Percentiles rank a stretch among this genome's conserved stretches.
Evolutionary conservation across 306 rosid genomes (phyloP).

Genomic region (Cicer bijugum): DNA sequence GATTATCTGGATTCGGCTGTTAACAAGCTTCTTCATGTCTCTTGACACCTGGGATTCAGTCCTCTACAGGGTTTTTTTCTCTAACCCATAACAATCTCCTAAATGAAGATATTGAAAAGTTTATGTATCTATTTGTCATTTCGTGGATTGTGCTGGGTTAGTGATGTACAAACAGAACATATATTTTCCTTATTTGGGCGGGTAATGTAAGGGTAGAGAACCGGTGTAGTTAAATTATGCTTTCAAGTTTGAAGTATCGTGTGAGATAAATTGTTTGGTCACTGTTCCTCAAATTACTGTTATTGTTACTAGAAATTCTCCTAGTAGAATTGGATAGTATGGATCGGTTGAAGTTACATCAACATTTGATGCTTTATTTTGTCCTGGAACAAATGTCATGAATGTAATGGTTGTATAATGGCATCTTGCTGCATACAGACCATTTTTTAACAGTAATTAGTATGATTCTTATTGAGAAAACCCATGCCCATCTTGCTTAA

Average conservation of each 20-base stretch:
- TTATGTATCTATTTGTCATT: constrained; percentile 19
- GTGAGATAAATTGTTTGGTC: constrained; percentile 11
- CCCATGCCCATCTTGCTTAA: background rate
- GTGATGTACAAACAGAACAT: constrained; percentile 19
- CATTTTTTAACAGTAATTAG: background rate
- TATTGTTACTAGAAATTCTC: constrained; percentile 7
- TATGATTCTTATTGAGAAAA: constrained; percentile 30
- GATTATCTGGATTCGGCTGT: constrained; percentile 79
- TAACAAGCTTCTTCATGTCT: constrained; percentile 68
- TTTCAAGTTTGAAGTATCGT: background rate
- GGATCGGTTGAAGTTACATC: constrained; percentile 24
- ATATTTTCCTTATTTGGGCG: constrained; percentile 1
- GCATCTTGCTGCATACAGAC: background rate
- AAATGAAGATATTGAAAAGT: constrained; percentile 16
- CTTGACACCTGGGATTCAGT: constrained; percentile 51
- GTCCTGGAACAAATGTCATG: constrained; percentile 2
- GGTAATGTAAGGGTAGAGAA: constrained; percentile 21
- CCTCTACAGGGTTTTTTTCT: constrained; percentile 37
- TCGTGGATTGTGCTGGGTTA: constrained; percentile 31
- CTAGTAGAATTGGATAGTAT: background rate
- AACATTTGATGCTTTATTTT: constrained; percentile 28
- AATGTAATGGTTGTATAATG: constrained; percentile 22
- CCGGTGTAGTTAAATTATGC: constrained; percentile 6
- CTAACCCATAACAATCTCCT: constrained; percentile 16
- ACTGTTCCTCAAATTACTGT: constrained; percentile 5